Conservation (phyloP, 257 asterid species). For the Jacaranda mimosifolia region DNA sequence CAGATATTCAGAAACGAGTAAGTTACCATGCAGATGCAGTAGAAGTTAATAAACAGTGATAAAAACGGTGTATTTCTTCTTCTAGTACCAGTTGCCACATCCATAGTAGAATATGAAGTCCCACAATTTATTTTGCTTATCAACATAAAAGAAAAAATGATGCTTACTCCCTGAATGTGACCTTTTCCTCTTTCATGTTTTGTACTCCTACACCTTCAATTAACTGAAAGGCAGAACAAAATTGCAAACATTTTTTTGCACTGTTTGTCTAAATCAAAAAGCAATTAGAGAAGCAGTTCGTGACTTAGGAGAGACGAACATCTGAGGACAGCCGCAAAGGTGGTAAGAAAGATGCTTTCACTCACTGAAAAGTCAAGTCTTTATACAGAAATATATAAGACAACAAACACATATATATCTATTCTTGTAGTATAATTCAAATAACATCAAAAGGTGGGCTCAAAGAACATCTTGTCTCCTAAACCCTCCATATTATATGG, state of each 20-base stretch:
- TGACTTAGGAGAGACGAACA: background rate
- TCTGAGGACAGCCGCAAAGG: constrained; percentile 22
- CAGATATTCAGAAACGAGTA: no score
- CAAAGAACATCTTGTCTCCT: constrained; percentile 25
- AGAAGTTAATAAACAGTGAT: background rate
- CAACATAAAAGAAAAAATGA: background rate
- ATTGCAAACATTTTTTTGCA: background rate
- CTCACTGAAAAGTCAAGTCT: constrained; percentile 30
- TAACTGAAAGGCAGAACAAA: background rate
- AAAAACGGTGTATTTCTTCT: background rate
- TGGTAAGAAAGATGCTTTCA: constrained; percentile 38
- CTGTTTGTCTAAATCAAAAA: no score
- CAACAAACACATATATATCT: background rate
- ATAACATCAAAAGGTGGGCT: constrained; percentile 38
- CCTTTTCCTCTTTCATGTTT: background rate
- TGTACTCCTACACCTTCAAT: background rate
- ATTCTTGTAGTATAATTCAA: constrained; percentile 22
- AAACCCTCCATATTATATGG: constrained; percentile 6
- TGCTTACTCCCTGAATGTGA: background rate
- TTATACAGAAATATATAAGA: constrained; percentile 11
- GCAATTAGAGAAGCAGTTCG: background rate
- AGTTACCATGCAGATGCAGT: no score
- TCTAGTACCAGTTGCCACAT: background rate
- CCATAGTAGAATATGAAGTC: background rate
- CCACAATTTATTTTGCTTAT: background rate